A percentile compares a stretch with the other conserved stretches of the same genome.
phyloP scores from a whole-genome alignment of 2,329 filamentous ascomycete genomes.

The Cordyceps militaris region DNA sequence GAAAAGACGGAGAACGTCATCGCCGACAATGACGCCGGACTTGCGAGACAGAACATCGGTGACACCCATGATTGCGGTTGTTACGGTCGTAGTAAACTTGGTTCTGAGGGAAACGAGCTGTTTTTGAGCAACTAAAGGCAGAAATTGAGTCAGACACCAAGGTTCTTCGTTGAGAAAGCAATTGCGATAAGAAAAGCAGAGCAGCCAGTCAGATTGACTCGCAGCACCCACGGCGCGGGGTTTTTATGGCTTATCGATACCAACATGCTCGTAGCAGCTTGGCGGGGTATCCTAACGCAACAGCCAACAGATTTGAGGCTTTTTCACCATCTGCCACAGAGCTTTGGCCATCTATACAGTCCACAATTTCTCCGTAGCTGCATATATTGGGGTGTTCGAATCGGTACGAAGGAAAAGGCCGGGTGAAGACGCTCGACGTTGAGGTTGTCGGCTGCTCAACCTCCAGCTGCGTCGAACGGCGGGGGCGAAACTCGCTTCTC shows the following conservation, averaged over 20 bases:
- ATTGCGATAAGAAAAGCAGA: conserved; percentile 9
- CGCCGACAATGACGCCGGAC: conserved; percentile 47
- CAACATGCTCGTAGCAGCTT: conserved; percentile 1
- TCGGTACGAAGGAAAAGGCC: background rate
- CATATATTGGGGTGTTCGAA: background rate
- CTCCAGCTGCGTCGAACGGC: background rate
- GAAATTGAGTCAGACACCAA: background rate
- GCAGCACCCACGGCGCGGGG: conserved; percentile 8
- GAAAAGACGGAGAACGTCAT: conserved; percentile 62
- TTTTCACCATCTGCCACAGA: conserved; percentile 1
- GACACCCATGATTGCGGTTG: conserved; percentile 30
- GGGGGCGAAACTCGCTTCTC: no score
- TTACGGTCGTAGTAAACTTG: conserved; percentile 15
- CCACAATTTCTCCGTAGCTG: conserved; percentile 1
- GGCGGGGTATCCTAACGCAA: conserved; percentile 5
- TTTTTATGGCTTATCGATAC: conserved; percentile 12
- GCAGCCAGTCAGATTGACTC: background rate
- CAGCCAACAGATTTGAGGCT: background rate
- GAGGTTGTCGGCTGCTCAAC: background rate
- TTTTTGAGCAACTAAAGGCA: background rate
- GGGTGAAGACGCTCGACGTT: background rate
- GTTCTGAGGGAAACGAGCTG: background rate
- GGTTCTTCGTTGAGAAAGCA: conserved; percentile 1
- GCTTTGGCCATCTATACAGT: background rate
- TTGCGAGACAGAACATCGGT: conserved; percentile 42